A percentile compares a stretch with the other conserved stretches of the same genome.
These are phyloP conservation scores for Herpetomonas muscarum DNA, from an alignment of 208 protist genomes.

Conservation along the genomic window DNA sequence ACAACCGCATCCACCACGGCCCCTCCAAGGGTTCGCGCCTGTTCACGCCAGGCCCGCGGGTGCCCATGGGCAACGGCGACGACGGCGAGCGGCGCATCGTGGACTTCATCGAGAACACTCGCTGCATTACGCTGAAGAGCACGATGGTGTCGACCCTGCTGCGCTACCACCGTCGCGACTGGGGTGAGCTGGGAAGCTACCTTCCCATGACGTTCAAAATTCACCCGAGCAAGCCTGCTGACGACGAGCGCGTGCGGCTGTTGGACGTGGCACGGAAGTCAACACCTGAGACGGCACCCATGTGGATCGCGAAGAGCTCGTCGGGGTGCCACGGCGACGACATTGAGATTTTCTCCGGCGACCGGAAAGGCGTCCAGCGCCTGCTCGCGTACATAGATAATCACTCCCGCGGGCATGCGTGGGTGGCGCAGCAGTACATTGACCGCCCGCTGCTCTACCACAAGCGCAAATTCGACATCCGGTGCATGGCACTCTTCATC, in stretches of 20 bases:
- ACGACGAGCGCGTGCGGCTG: conserved; percentile 51
- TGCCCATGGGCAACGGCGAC: conserved; percentile 49
- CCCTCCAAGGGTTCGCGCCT: not conserved
- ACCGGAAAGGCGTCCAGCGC: conserved; percentile 30
- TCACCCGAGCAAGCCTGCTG: conserved; percentile 26
- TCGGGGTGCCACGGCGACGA: conserved; percentile 72
- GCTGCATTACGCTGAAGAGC: conserved; percentile 73
- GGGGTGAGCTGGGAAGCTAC: conserved; percentile 49
- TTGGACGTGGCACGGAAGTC: conserved; percentile 9
- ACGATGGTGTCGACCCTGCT: conserved; percentile 77
- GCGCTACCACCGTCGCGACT: conserved; percentile 50
- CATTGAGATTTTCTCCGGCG: conserved; percentile 68
- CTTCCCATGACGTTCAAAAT: conserved; percentile 62
- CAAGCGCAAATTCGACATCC: conserved; percentile 65
- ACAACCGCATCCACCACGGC: conserved; percentile 2
- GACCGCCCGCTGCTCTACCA: conserved; percentile 55
- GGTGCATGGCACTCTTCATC: conserved; percentile 42
- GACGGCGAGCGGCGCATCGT: conserved; percentile 51
- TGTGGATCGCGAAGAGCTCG: conserved; percentile 84
- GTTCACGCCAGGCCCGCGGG: conserved; percentile 7
- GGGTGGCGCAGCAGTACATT: conserved; percentile 65
- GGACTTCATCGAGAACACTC: conserved; percentile 65
- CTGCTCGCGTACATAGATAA: conserved; percentile 53
- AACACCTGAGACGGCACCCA: conserved; percentile 1
- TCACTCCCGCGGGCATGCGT: conserved; percentile 25